These are phyloP conservation scores for Macrocybe gigantea DNA, from an alignment of 768 basidiomycete species.

Conservation along the genomic window DNA sequence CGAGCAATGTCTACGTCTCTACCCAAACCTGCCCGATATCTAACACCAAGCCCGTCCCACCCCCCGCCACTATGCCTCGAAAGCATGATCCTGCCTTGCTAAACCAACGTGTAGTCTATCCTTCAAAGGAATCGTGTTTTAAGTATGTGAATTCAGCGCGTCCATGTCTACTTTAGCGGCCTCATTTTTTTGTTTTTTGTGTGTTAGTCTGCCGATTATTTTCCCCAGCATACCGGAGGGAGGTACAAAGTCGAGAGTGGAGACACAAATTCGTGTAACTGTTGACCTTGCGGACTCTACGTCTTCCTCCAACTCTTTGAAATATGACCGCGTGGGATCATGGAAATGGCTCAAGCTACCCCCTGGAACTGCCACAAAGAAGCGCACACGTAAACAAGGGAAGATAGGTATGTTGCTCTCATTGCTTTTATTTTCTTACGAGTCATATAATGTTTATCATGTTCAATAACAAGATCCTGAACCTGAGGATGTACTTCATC, in stretches of 20 bases:
- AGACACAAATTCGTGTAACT: slow-evolving; percentile 86
- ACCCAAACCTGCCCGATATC: slow-evolving; percentile 34
- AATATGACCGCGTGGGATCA: slow-evolving; percentile 78
- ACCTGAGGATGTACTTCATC: slow-evolving; percentile 63
- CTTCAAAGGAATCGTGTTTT: slow-evolving; percentile 69
- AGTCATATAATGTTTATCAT: slow-evolving; percentile 4
- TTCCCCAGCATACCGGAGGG: slow-evolving; percentile 77
- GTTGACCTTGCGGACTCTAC: slow-evolving; percentile 72
- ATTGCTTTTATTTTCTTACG: slow-evolving; percentile 11
- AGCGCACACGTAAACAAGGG: slow-evolving; percentile 75
- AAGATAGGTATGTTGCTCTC: slow-evolving; percentile 55
- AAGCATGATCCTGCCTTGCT: slow-evolving; percentile 44
- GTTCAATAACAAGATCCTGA: slow-evolving; percentile 44
- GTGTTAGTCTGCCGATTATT: slow-evolving; percentile 65
- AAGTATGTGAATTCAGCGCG: slow-evolving; percentile 42
- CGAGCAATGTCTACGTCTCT: slow-evolving; percentile 24
- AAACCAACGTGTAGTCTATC: slow-evolving; percentile 59
- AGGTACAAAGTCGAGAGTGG: slow-evolving; percentile 90
- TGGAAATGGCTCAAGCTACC: slow-evolving; percentile 88
- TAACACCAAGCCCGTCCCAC: slow-evolving; percentile 60
- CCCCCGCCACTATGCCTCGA: slow-evolving; percentile 54
- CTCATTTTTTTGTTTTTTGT: not conserved
- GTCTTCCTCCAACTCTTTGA: slow-evolving; percentile 52
- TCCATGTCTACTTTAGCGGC: not conserved
- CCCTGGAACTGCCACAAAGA: slow-evolving; percentile 78